phyloP scores from a whole-genome alignment of 768 basidiomycete species.

The Russula olivacea region DNA sequence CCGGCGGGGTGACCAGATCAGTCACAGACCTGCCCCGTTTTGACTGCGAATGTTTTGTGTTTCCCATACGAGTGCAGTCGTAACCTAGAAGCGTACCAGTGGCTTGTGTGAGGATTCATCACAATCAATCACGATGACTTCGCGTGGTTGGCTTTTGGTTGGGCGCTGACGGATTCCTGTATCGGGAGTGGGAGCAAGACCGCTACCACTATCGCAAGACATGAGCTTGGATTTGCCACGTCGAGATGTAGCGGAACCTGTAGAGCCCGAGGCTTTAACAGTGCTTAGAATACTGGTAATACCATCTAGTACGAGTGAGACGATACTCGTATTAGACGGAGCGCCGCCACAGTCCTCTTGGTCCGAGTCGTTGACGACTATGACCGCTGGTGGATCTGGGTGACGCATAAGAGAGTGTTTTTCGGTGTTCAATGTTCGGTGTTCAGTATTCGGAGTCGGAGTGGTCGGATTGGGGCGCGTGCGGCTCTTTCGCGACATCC shows the following conservation, averaged over 20 bases:
- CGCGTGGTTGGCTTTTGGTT: background rate
- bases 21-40: background rate
- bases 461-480: too few species aligned
- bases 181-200: background rate
- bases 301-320: background rate
- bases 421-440: too few species aligned
- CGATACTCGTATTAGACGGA: background rate
- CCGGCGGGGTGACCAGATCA: background rate
- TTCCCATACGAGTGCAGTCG: background rate
- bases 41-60: background rate
- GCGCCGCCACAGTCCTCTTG: background rate
- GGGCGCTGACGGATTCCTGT: background rate
- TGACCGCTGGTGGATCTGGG: background rate
- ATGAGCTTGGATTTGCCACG: background rate
- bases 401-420: background rate
- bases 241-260: background rate
- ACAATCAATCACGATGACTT: slow-evolving; percentile 1
- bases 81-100: background rate
- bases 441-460: too few species aligned
- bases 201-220: background rate
- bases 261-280: background rate
- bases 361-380: slow-evolving; percentile 8
- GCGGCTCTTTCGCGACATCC: too few species aligned
- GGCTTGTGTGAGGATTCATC: background rate
- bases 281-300: background rate